Percentiles rank a stretch among this genome's conserved stretches.
These are phyloP conservation scores for Cynanchum wilfordii DNA, from an alignment of 257 asterid species.

Conservation along the genomic window DNA sequence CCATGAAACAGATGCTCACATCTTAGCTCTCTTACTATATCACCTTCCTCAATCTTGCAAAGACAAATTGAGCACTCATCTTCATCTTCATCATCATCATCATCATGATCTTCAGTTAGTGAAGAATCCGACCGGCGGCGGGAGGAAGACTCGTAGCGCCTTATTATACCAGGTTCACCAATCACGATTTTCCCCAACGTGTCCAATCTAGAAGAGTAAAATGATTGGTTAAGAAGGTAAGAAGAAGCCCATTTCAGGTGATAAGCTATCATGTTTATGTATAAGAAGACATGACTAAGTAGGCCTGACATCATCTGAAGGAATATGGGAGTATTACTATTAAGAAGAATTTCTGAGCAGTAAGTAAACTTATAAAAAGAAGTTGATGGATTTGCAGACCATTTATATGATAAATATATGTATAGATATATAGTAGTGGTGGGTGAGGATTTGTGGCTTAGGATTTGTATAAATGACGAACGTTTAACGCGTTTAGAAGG, in stretches of 20 bases:
- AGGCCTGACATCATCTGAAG: not conserved
- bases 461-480: too few species aligned
- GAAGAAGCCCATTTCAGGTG: slow-evolving; percentile 18
- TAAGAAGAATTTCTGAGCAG: too few species aligned
- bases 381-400: too few species aligned
- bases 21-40: slow-evolving; percentile 24
- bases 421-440: too few species aligned
- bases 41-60: slow-evolving; percentile 24
- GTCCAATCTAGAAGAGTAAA: not conserved
- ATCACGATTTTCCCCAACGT: not conserved
- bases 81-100: not conserved
- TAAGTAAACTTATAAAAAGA: too few species aligned
- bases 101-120: too few species aligned
- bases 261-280: not conserved
- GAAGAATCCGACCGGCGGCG: too few species aligned
- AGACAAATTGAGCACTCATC: slow-evolving; percentile 15
- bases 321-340: not conserved
- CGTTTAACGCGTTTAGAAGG: too few species aligned
- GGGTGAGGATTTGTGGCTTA: too few species aligned
- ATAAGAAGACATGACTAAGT: not conserved
- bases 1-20: slow-evolving; percentile 31
- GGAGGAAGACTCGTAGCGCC: not conserved
- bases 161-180: not conserved
- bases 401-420: too few species aligned
- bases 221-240: slow-evolving; percentile 11